These are phyloP conservation scores for Boletellus ananas DNA, from an alignment of 768 basidiomycete species.

Conservation along the genomic window DNA sequence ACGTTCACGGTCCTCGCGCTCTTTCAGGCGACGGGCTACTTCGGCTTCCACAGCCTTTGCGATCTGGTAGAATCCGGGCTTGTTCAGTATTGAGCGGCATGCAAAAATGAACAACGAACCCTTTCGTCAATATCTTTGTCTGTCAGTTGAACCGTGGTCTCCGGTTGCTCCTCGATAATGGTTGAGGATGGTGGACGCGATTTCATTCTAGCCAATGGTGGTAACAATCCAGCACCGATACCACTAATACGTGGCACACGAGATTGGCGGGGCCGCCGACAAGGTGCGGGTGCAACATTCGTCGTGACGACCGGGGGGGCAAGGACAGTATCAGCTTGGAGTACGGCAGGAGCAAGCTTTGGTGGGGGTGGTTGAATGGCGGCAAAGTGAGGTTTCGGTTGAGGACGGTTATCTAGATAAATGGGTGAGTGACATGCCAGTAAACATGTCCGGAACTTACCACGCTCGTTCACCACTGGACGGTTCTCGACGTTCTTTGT, in stretches of 20 bases:
- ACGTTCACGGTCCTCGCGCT: constrained; percentile 33
- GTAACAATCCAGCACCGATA: constrained; percentile 25
- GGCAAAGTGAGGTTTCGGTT: constrained; percentile 62
- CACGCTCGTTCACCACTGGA: constrained; percentile 72
- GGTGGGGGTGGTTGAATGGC: constrained; percentile 48
- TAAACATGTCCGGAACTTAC: constrained; percentile 31
- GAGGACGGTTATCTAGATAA: constrained; percentile 52
- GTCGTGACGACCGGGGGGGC: constrained; percentile 7
- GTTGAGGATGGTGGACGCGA: constrained; percentile 17
- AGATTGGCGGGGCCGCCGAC: constrained; percentile 28
- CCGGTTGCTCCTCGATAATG: constrained; percentile 17
- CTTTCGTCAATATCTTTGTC: constrained; percentile 74
- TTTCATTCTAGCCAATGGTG: constrained; percentile 18
- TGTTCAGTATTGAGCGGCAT: neutral
- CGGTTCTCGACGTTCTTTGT: constrained; percentile 87
- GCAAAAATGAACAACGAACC: constrained; percentile 33
- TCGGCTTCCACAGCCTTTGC: constrained; percentile 71
- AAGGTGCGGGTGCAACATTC: constrained; percentile 10
- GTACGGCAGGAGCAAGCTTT: constrained; percentile 43
- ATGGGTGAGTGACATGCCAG: neutral
- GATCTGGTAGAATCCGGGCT: constrained; percentile 42
- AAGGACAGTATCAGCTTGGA: constrained; percentile 40
- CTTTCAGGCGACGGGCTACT: constrained; percentile 60
- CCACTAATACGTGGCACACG: constrained; percentile 32
- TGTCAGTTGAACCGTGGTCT: constrained; percentile 35